These are phyloP conservation scores for Pseudopyricularia javanii DNA, from an alignment of 2,329 filamentous ascomycete species.

Conservation along the genomic window DNA sequence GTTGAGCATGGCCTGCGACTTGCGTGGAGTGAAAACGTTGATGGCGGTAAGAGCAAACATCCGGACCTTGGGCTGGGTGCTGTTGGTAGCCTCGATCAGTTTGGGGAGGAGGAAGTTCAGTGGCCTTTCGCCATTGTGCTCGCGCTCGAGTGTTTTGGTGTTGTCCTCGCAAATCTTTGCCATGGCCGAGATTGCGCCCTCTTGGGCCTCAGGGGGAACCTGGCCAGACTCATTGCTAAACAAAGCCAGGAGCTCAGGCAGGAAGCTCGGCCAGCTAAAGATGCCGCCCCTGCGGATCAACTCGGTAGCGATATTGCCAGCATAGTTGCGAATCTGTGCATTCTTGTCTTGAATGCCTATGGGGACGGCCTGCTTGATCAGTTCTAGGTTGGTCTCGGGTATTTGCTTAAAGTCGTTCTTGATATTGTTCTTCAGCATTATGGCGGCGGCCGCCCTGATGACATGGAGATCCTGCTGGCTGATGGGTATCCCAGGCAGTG, in stretches of 20 bases:
- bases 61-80: constrained; percentile 63
- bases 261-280: constrained; percentile 79
- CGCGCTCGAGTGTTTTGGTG: constrained; percentile 69
- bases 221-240: constrained; percentile 62
- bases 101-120: constrained; percentile 83
- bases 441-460: constrained; percentile 74
- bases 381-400: constrained; percentile 56
- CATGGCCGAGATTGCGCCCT: constrained; percentile 87
- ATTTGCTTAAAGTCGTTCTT: constrained; percentile 64
- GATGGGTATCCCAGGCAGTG: constrained; percentile 47
- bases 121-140: constrained; percentile 79
- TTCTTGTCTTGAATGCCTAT: constrained; percentile 71
- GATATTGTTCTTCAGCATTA: constrained; percentile 95
- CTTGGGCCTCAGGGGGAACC: constrained; percentile 60
- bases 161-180: constrained; percentile 97
- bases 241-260: constrained; percentile 70
- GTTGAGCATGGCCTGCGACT: constrained; percentile 69
- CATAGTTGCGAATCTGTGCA: constrained; percentile 72
- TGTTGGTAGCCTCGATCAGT: constrained; percentile 75
- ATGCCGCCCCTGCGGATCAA: constrained; percentile 75
- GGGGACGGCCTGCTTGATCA: constrained; percentile 71
- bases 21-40: constrained; percentile 82
- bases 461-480: constrained; percentile 54
- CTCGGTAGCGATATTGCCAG: constrained; percentile 90
- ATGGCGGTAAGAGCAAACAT: constrained; percentile 70